Percentiles rank a stretch among this genome's conserved stretches.
These are phyloP conservation scores for Pseudonitzschia delicatissima DNA, from an alignment of 108 stramenopile genomes.

Conservation along the genomic window DNA sequence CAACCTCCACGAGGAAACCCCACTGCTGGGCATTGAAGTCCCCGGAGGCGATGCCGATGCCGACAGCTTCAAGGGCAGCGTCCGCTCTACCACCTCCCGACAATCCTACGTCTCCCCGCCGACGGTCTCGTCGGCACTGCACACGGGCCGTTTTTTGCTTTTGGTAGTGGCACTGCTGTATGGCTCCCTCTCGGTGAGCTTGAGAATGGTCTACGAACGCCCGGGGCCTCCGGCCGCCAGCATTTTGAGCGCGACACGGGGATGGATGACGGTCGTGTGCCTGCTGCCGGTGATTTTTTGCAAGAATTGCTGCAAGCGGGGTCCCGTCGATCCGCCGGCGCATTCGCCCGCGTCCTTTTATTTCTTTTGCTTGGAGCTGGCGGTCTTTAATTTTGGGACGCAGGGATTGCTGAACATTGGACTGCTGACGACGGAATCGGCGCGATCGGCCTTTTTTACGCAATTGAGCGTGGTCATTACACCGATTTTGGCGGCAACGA, in stretches of 20 bases:
- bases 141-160: conserved; percentile 23
- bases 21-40: no score
- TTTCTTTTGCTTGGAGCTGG: conserved; percentile 56
- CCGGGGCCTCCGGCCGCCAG: conserved; percentile 44
- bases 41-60: no score
- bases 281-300: conserved; percentile 49
- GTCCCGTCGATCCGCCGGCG: not conserved
- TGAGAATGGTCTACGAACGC: conserved; percentile 47
- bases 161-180: conserved; percentile 54
- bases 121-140: not conserved
- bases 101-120: no score
- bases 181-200: conserved; percentile 50
- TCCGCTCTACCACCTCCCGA: no score
- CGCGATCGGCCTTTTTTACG: conserved; percentile 59
- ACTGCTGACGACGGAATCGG: conserved; percentile 43
- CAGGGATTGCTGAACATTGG: conserved; percentile 57
- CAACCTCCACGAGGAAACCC: no score
- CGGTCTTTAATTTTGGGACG: conserved; percentile 60
- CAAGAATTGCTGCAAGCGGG: no score
- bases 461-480: conserved; percentile 69
- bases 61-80: no score
- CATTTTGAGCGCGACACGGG: conserved; percentile 44
- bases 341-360: conserved; percentile 6
- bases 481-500: conserved; percentile 47
- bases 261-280: conserved; percentile 42